These are phyloP conservation scores for Puccinia coronata DNA, from an alignment of 1,284 basidiomycete genomes.

Conservation along the genomic window DNA sequence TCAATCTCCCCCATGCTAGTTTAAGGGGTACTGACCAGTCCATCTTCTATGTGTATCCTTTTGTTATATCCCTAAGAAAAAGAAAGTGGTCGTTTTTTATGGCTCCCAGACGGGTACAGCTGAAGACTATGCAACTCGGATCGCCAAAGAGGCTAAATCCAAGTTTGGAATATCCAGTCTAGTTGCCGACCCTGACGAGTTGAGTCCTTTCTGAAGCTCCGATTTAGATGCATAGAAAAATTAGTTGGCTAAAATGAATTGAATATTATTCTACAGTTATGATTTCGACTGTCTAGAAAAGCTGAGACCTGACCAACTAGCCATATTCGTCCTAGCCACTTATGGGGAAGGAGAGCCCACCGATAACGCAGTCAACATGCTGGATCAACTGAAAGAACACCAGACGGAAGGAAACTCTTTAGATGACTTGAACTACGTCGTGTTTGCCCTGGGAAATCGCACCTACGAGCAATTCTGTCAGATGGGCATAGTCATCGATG, in stretches of 20 bases:
- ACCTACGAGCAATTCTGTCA: slow-evolving; percentile 63
- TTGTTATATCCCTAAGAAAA: slow-evolving; percentile 64
- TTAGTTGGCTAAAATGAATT: no score
- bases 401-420: slow-evolving; percentile 81
- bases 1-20: background rate
- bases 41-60: no score
- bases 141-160: slow-evolving; percentile 79
- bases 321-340: slow-evolving; percentile 93
- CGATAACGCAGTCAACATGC: slow-evolving; percentile 92
- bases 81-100: slow-evolving; percentile 90
- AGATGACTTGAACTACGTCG: slow-evolving; percentile 86
- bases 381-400: slow-evolving; percentile 85
- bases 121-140: slow-evolving; percentile 89
- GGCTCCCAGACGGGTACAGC: slow-evolving; percentile 96
- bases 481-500: slow-evolving; percentile 79
- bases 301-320: slow-evolving; percentile 79
- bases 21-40: no score
- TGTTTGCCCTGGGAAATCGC: slow-evolving; percentile 91
- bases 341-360: slow-evolving; percentile 99
- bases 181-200: slow-evolving; percentile 90
- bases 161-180: slow-evolving; percentile 89
- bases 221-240: background rate
- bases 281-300: slow-evolving; percentile 94
- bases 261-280: no score
- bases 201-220: slow-evolving; percentile 49